These are phyloP conservation scores for Leucaena leucocephala DNA, from an alignment of 306 rosid species.

Conservation along the genomic window DNA sequence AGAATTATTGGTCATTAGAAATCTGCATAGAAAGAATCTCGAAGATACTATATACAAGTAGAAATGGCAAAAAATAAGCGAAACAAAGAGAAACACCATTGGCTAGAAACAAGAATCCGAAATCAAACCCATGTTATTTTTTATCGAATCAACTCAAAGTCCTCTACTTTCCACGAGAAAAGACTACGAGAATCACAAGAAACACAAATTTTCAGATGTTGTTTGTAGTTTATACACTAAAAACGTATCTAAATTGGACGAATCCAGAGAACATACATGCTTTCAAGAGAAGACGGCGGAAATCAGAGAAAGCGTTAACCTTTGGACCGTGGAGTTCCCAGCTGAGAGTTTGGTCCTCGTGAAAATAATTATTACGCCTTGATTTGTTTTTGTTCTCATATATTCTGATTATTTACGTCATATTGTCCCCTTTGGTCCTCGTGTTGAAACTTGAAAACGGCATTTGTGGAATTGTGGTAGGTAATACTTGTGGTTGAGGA, in stretches of 20 bases:
- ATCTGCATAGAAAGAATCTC: conserved; percentile 40
- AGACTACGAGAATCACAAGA: neutral
- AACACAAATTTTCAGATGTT: neutral
- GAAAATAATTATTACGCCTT: neutral
- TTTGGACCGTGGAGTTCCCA: neutral
- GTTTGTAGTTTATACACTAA: neutral
- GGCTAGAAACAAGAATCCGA: neutral
- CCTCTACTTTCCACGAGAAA: neutral
- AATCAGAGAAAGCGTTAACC: neutral
- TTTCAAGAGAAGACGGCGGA: neutral
- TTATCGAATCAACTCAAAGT: neutral
- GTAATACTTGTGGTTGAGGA: neutral
- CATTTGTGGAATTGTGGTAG: neutral
- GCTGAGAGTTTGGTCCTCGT: neutral
- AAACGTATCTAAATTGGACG: neutral
- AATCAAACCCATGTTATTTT: neutral
- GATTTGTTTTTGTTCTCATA: neutral
- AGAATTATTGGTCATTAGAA: conserved; percentile 38
- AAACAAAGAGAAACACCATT: neutral
- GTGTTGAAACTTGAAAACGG: neutral
- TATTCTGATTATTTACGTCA: neutral
- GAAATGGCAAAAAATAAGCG: neutral
- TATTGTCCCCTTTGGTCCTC: neutral
- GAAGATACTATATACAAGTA: neutral
- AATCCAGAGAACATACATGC: conserved; percentile 8